phyloP scores from a whole-genome alignment of 345 rosid genomes.

The Eucalyptus grandis region DNA sequence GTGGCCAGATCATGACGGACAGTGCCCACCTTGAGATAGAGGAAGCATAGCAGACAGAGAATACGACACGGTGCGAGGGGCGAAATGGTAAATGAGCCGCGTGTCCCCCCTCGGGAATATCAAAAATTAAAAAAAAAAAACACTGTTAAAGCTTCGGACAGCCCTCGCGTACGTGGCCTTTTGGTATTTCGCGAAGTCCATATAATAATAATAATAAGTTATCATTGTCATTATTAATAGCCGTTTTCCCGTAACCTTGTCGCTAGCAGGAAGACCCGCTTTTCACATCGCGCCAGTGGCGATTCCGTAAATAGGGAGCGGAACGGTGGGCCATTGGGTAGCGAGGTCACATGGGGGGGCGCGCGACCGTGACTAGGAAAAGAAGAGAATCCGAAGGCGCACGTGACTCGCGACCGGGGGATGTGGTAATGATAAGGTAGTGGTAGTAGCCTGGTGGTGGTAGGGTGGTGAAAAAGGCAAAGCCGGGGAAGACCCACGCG shows the following conservation, averaged over 20 bases:
- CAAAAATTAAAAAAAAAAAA: background rate
- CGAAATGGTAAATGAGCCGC: background rate
- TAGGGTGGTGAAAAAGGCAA: background rate
- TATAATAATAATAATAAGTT: background rate
- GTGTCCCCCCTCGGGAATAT: background rate
- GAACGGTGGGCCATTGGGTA: background rate
- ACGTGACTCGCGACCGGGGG: background rate
- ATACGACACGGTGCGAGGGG: background rate
- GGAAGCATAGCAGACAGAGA: background rate
- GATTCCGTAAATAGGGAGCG: background rate
- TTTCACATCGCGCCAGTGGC: background rate
- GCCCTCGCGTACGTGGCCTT: background rate
- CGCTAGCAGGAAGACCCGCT: background rate
- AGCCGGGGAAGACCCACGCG: background rate
- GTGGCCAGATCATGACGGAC: constrained; percentile 12
- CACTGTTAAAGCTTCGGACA: background rate
- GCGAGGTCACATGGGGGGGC: background rate
- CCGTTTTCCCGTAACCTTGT: background rate
- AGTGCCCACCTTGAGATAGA: background rate
- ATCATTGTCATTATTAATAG: background rate
- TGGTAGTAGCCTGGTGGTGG: background rate
- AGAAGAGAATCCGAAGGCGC: background rate
- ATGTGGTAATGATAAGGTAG: background rate
- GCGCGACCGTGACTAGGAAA: background rate
- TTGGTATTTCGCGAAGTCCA: background rate